A percentile compares a stretch with the other conserved stretches of the same genome.
Evolutionary conservation across 371 early-diverging fungal species (phyloP).

Genomic region (Capillidium rhysosporum): DNA sequence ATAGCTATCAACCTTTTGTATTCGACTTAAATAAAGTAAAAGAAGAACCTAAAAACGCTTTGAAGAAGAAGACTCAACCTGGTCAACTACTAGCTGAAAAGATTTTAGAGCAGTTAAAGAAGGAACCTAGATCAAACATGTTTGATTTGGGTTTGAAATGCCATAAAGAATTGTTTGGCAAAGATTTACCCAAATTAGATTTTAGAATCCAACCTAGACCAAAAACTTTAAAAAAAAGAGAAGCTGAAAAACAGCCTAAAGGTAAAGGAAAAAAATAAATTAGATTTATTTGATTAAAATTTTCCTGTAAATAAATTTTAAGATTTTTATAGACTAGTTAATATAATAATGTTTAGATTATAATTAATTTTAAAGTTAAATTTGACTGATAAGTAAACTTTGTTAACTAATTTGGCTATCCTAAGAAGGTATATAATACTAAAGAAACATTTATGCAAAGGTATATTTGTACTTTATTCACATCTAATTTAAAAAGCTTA

Average conservation of each 20-base stretch:
- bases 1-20: conserved; percentile 24
- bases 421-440: too few species aligned
- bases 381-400: too few species aligned
- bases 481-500: too few species aligned
- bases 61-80: background rate
- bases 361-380: too few species aligned
- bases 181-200: background rate
- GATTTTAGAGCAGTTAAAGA: conserved; percentile 1
- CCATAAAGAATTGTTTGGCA: conserved; percentile 4
- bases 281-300: too few species aligned
- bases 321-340: too few species aligned
- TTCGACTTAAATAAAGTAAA: conserved; percentile 8
- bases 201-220: background rate
- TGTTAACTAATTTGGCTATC: too few species aligned
- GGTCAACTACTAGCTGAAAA: background rate
- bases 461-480: too few species aligned
- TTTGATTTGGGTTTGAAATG: background rate
- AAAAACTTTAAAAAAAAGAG: background rate
- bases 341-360: too few species aligned
- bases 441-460: too few species aligned
- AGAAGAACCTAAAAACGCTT: conserved; percentile 22
- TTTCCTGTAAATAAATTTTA: too few species aligned
- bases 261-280: too few species aligned
- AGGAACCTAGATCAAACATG: background rate
- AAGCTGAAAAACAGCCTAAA: background rate